Evolutionary conservation across 2,329 filamentous ascomycete genomes (phyloP), one percentile per base, ranked within the genome.

Genomic region (Diaporthe vaccinii): DNA sequence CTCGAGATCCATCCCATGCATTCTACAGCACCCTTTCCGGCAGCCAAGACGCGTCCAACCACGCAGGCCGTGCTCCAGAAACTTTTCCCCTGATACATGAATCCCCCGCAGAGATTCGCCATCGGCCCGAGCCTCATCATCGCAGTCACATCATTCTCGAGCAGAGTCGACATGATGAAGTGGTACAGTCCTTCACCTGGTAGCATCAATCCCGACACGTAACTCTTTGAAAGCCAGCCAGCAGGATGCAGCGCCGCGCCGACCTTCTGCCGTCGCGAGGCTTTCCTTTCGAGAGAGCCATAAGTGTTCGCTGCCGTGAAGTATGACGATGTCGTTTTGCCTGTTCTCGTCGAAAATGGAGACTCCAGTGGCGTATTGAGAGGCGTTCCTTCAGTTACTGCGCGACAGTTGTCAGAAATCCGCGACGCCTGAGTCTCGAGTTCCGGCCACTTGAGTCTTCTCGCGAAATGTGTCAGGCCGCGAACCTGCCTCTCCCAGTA

Each of bases 1-100:
- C 89, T 91, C 15, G 91, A 92, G 72, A 93, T 86, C 92, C 92
- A 93, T 70, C 91, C 91, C 90, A 93, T 91, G 80, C 91, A 91
- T 80, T 93, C 91, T 0, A 88, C 88, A 22, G 91, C 89, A 3
- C 91, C 91, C 72, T 88, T 88, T 10, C 90, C 89, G 39, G 91
- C 91, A 41, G 91, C 91, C 46, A 93, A 83, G 4, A 93, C 91
- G 39, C 91, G 89, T 4, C 91, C 92, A 14, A 93, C 88, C 57
- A 93, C 86, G 80, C 91, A 93, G 17, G 89, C 87, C 1, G 90
- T 92, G 82, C 91, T 93, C 92, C 92, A 93, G 81, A 93, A 93
- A 76, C 91, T 93, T 84, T 90, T 92, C 2, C 87, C 87, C 6
- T 82, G 83, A 79, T 93, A 93, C 4, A 92, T 86, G 77, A 93